Conservation (phyloP, 2,329 filamentous ascomycete species). For the Ascochyta lentis region DNA sequence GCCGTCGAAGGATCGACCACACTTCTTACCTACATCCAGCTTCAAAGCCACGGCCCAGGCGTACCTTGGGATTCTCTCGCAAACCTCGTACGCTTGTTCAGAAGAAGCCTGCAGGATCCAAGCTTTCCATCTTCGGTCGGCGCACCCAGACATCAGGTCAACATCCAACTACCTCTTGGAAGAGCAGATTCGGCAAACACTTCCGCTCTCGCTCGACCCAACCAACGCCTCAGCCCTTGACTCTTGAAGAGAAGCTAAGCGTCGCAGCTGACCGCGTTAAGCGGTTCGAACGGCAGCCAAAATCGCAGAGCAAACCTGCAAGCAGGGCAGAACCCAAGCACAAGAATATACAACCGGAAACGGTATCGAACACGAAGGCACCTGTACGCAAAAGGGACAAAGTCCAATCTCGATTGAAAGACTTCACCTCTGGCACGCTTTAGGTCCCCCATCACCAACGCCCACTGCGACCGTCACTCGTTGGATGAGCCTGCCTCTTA, state of each 20-base stretch:
- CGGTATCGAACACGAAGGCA: neutral
- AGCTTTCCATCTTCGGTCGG: neutral
- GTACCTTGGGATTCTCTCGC: neutral
- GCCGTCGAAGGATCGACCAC: neutral
- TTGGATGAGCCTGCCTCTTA: conserved; percentile 9
- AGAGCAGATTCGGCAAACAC: neutral
- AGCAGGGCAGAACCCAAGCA: neutral
- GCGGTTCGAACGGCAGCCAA: conserved; percentile 1
- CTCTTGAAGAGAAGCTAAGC: conserved; percentile 1
- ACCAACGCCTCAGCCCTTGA: neutral
- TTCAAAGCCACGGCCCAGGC: neutral
- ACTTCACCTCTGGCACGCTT: neutral
- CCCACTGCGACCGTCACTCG: neutral
- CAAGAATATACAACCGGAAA: neutral
- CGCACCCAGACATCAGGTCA: neutral
- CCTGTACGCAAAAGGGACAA: neutral
- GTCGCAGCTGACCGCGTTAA: conserved; percentile 9
- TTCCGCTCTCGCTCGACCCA: neutral
- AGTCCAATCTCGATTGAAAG: neutral
- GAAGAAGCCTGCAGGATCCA: neutral
- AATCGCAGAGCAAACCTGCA: neutral
- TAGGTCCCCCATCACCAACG: neutral
- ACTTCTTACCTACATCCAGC: neutral
- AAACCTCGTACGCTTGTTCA: conserved; percentile 1
- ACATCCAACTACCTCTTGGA: neutral